Base-by-base conservation (phyloP, 352 stramenopile genomes). In the Plasmopara viticola region DNA sequence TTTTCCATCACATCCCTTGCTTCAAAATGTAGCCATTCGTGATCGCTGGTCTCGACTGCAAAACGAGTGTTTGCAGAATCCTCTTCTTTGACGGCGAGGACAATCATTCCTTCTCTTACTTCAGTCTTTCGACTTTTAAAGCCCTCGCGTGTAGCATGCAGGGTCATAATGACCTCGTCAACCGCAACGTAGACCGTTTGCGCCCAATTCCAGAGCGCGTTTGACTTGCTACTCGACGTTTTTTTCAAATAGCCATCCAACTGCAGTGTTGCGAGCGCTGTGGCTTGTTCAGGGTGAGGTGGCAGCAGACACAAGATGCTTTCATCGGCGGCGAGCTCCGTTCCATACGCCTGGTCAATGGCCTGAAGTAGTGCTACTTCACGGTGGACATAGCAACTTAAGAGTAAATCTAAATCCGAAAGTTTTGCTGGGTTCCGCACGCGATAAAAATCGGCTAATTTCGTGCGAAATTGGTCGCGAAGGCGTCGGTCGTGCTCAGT, bases 71-170 rank as follows among this genome's bases (percentile, higher is more conserved):
- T 34, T 29, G 55, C 39, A 40, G 55, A 49, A 12, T 58, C 53
- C 4, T 63, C 57, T 42, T 63, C 52, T 42, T 74, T 69, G 3
- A 72, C 63, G 1, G 66, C 64, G 0, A 82, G 48, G 0, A 74
- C 49, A 1, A 68, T 72, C 33, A 76, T 60, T 5, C 61, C 53
- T 10, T 51, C 52, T 28, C 59, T 38, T 20, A 56, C 47, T 0
- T 51, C 58, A 18, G 48, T 62, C 0, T 48, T 53, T 33, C 69
- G 70, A 15, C 64, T 58, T 30, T 86, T 86, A 34, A 79, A 87
- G 0, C 68, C 70, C 30, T 91, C 80, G 4, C 76, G 65, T 1
- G 74, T 74, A 1, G 72, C 73, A 50, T 78, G 84, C 17, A 88
- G 78, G 1, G 62, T 57, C 9, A 88, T 44, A 10, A 48, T 60